Conservation (phyloP, 2,329 filamentous ascomycete species). For the Bipolaris sorokiniana region DNA sequence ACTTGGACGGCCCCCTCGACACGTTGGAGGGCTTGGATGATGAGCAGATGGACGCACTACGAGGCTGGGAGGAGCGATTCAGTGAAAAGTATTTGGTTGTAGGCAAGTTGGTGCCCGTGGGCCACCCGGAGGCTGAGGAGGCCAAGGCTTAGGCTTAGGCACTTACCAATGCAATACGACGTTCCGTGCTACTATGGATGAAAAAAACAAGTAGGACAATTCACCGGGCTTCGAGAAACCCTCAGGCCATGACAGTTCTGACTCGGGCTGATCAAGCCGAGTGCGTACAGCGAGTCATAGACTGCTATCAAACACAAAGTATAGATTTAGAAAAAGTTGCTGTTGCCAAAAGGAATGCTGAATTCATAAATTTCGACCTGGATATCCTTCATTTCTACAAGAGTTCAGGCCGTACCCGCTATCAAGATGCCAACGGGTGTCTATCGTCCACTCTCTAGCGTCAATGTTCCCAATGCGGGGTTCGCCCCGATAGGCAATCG, state of each 20-base stretch:
- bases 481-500: conserved; percentile 11
- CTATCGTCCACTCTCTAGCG: conserved; percentile 4
- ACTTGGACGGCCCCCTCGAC: conserved; percentile 83
- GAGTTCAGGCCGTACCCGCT: neutral
- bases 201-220: neutral
- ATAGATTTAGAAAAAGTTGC: neutral
- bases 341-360: neutral
- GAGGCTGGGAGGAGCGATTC: conserved; percentile 94
- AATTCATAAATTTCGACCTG: neutral
- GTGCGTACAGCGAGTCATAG: neutral
- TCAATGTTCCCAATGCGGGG: conserved; percentile 11
- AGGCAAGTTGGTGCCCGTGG: conserved; percentile 76
- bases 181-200: neutral
- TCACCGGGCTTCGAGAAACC: neutral
- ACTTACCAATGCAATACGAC: neutral
- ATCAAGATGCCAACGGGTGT: neutral
- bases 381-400: neutral
- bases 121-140: conserved; percentile 59
- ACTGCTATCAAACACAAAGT: neutral
- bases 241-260: neutral
- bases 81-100: conserved; percentile 94
- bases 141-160: neutral
- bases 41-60: conserved; percentile 82
- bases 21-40: conserved; percentile 71
- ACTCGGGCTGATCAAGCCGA: neutral